Evolutionary conservation across 2,329 filamentous ascomycete genomes (phyloP), one percentile per base, ranked within the genome.

Genomic region (Trichoderma sp.): DNA sequence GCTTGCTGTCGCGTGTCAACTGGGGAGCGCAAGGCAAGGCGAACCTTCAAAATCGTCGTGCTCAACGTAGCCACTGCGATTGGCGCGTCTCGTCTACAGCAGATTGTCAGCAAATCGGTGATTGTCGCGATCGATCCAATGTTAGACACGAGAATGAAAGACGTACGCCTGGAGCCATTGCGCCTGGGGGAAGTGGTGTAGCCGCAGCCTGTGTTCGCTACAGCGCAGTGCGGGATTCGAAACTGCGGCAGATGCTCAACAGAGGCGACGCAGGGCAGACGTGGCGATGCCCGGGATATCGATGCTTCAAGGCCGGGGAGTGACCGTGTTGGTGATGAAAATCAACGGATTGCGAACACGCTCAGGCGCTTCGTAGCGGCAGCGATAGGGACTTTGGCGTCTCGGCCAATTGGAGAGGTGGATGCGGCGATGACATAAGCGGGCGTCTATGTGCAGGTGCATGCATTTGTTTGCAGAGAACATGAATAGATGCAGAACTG

Each of bases 1-100:
- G 70, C 63, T 68, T 68, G 48, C 34, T 57, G 64, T 60, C 45
- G 26, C 28, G 62, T 62, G 17, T 47, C 10, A 34, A 19, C 21
- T 9, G 12, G 17, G 28, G 44, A 30, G 39, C 41, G 21, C 47
- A 24, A 24, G 3, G 19, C 21, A 15, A 5, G 7, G 47, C 66
- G 50, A 62, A 83, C 82, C 84, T 77, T 88, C 85, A 64, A 87
- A 87, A 68, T 87, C 85, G 72, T 88, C 85, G 71, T 86, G 85
- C 69, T 88, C 85, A 45, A 82, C 79, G 68, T 84, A 86, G 59
- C 80, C 83, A 68, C 81, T 78, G 65, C 85, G 81, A 67, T 83
- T 83, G 68, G 84, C 83, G 68, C 85, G 83, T 74, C 85, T 79
- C 61, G 85, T 87, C 78, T 85, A 74, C 62, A 45, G 26, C 45